Base-by-base conservation (phyloP, 352 stramenopile genomes). In the Globisporangium cystogenes region DNA sequence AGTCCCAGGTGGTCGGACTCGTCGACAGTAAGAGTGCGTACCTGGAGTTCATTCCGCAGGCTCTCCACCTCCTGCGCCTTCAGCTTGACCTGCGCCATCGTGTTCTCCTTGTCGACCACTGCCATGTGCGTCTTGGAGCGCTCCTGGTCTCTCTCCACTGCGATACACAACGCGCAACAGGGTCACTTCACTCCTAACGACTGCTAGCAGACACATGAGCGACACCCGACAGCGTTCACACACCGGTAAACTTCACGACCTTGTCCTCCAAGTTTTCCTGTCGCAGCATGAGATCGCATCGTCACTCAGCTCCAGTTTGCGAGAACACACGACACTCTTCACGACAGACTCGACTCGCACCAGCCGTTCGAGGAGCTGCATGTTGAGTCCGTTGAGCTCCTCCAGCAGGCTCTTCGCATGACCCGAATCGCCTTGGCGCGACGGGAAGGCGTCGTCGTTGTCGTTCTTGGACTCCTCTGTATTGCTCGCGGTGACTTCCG, bases 351-450 rank as follows among this genome's bases (percentile, higher is more conserved):
- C 36, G 8, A 11, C 18, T 60, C 64, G 16, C 66, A 92, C 81
- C 72, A 92, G 65, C 29, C 82, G 74, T 52, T 89, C 76, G 53
- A 93, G 76, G 1, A 93, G 59, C 65, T 88, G 72, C 82, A 93
- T 90, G 35, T 93, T 93, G 16, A 93, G 72, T 0, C 77, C 77
- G 57, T 93, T 93, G 10, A 93, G 68, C 49, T 93, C 82, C 53
- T 93, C 76, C 26, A 93, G 57, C 42, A 93, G 67, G 46, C 79
- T 93, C 26, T 79, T 85, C n/a, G 72, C 72, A 33, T 90, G 72
- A 10, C 60, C 51, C 21, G 48, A 49, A 27, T 72, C 70, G 14
- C 43, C 60, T 40, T 75, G 59, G 24, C 11, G 40, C 18, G 42
- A 41, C 27, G 52, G 21, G 1, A 56, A 18, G 2, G 54, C 26